Percentiles rank a stretch among this genome's conserved stretches.
Conservation (phyloP, 805 yeast species). For the Cyberlindnera galapagoensis region DNA sequence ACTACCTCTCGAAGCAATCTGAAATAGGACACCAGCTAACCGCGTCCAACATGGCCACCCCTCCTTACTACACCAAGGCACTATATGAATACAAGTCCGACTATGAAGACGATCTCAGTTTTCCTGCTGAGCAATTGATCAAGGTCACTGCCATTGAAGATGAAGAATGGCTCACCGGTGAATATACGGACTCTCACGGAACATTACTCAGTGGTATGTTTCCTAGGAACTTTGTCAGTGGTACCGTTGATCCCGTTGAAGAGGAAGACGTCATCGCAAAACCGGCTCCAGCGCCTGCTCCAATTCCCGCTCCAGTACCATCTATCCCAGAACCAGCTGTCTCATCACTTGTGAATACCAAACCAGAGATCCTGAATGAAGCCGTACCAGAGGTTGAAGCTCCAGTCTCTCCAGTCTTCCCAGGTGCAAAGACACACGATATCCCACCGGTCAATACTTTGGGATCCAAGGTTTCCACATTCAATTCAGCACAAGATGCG, state of each 20-base stretch:
- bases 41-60: too few species aligned
- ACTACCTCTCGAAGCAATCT: too few species aligned
- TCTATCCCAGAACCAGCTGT: too few species aligned
- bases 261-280: conserved; percentile 4
- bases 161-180: conserved; percentile 87
- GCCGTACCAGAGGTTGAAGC: conserved; percentile 4
- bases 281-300: not conserved
- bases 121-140: conserved; percentile 60
- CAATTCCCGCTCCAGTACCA: not conserved
- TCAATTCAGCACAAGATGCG: too few species aligned
- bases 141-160: conserved; percentile 78
- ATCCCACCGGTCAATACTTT: too few species aligned
- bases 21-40: too few species aligned
- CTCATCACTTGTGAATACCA: too few species aligned
- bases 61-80: conserved; percentile 66
- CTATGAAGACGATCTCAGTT: conserved; percentile 78
- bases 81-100: conserved; percentile 61
- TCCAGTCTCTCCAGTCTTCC: conserved; percentile 6
- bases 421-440: too few species aligned
- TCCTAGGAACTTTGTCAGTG: conserved; percentile 74
- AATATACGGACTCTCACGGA: conserved; percentile 40
- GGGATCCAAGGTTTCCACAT: conserved; percentile 5
- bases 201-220: conserved; percentile 61
- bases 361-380: too few species aligned
- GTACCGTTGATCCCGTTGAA: conserved; percentile 7